Base-by-base conservation (phyloP, 352 stramenopile species). In the Pythium sukuiense region DNA sequence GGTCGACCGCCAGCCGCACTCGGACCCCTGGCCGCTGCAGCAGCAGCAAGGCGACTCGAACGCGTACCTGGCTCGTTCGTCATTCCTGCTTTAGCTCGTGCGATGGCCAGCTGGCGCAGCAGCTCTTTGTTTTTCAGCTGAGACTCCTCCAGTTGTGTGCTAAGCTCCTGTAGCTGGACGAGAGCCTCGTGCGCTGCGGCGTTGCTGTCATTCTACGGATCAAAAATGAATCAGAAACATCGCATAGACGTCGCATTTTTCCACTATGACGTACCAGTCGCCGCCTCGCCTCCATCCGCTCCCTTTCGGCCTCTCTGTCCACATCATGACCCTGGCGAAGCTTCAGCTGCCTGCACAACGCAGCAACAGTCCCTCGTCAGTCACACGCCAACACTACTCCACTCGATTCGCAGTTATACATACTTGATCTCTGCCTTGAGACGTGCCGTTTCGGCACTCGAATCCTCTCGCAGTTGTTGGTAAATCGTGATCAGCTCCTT, bases 71-170 rank as follows among this genome's bases (percentile, higher is more conserved):
- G 0, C 1, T 59, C 62, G 13, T 59, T 24, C 20, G 27, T 52
- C 13, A 32, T 37, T 0, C 63, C 65, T 20, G 59, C 66, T 60
- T 87, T 88, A 16, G 76, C 70, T 52, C 83, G 69, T 0, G 81
- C 73, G 37, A 94, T 83, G 3, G 85, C 85, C 13, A 94, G 73
- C 56, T 94, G 83, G 0, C 83, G 80, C 37, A 92, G 64, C 3
- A 94, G 64, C 32, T 94, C 83, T 27, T 83, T 81, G 59, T 94
- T 94, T 53, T 91, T 90, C 7, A 89, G 70, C 41, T 94, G 80
- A 2, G 71, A 73, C 45, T 90, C 80, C 39, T 92, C 76, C 12
- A 91, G 49, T 50, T 88, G 72, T 1, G 66, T 67, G 60, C 88
- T 88, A 69, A 87, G 81, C 29, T 79, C 71, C 54, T 88, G 57